Percentiles rank a stretch among this genome's conserved stretches.
Conservation (phyloP, 352 stramenopile species). For the Globisporangium nagaii region DNA sequence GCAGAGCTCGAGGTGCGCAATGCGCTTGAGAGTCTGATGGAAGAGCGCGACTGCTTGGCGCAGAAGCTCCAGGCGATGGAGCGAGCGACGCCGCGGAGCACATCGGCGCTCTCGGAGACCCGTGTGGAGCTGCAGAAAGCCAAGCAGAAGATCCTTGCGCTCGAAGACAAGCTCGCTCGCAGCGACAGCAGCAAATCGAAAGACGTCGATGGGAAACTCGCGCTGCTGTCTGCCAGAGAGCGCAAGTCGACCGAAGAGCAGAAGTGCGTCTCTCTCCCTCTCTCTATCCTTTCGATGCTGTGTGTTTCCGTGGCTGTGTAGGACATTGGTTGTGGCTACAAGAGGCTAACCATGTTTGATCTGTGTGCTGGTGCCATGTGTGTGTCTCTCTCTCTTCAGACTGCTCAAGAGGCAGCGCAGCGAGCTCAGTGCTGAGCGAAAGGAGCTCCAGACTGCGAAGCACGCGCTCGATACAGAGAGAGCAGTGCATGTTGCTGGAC, state of each 20-base stretch:
- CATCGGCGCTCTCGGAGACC: constrained; percentile 18
- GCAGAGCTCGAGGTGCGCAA: constrained; percentile 5
- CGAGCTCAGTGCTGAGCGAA: constrained; percentile 22
- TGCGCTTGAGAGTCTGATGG: constrained; percentile 10
- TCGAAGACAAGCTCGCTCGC: constrained; percentile 40
- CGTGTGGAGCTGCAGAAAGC: constrained; percentile 52
- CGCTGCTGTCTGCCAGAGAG: constrained; percentile 26
- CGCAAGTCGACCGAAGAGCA: constrained; percentile 37
- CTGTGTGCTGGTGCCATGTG: no score
- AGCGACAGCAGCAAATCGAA: constrained; percentile 19
- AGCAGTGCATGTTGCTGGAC: neutral
- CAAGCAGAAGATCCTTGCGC: constrained; percentile 33
- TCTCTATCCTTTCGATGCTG: no score
- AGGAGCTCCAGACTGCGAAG: constrained; percentile 24
- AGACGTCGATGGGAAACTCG: constrained; percentile 32
- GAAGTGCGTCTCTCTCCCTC: constrained; percentile 36
- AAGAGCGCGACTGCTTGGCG: constrained; percentile 19
- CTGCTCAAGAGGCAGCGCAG: constrained; percentile 38
- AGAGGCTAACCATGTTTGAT: neutral
- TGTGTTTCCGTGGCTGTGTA: no score
- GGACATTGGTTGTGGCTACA: no score
- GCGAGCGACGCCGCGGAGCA: constrained; percentile 9
- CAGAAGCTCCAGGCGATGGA: constrained; percentile 13
- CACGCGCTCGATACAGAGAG: constrained; percentile 15
- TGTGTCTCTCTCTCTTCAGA: constrained; percentile 9